These are phyloP conservation scores for Dendryphion nanum DNA, from an alignment of 2,329 filamentous ascomycete genomes.

Conservation along the genomic window DNA sequence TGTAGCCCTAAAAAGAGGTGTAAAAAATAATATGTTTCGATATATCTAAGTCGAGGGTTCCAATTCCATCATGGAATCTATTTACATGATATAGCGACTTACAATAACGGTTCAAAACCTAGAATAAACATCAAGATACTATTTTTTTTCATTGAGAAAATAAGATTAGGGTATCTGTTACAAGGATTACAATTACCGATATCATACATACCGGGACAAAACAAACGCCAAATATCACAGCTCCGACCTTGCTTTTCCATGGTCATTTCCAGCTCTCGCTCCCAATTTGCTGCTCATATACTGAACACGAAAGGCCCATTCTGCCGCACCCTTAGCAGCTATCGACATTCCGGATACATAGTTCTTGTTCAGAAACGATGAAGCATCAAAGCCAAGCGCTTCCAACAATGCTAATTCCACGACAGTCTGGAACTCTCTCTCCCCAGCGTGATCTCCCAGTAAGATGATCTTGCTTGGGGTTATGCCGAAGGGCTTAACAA, in stretches of 20 bases:
- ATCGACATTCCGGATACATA: neutral
- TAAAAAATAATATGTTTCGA: slow-evolving; percentile 54
- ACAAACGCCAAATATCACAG: neutral
- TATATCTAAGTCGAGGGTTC: slow-evolving; percentile 6
- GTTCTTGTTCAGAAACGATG: neutral
- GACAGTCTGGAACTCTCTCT: slow-evolving; percentile 19
- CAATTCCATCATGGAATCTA: too few species aligned
- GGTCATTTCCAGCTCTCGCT: neutral
- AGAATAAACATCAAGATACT: too few species aligned
- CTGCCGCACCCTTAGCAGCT: neutral
- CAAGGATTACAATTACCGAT: neutral
- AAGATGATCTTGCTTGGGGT: slow-evolving; percentile 18
- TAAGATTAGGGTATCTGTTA: neutral
- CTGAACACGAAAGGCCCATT: neutral
- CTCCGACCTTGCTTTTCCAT: neutral
- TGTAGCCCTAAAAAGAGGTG: slow-evolving; percentile 69
- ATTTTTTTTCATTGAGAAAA: too few species aligned
- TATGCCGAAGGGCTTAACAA: slow-evolving; percentile 4
- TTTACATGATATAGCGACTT: too few species aligned
- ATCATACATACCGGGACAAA: neutral
- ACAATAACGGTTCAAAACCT: too few species aligned
- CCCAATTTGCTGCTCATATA: neutral
- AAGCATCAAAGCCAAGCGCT: neutral
- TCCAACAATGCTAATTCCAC: slow-evolving; percentile 10
- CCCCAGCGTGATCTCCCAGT: slow-evolving; percentile 18